Evolutionary conservation across 345 rosid genomes (phyloP), one percentile per base, ranked within the genome.

Genomic region (Erysimum cheiranthoides): DNA sequence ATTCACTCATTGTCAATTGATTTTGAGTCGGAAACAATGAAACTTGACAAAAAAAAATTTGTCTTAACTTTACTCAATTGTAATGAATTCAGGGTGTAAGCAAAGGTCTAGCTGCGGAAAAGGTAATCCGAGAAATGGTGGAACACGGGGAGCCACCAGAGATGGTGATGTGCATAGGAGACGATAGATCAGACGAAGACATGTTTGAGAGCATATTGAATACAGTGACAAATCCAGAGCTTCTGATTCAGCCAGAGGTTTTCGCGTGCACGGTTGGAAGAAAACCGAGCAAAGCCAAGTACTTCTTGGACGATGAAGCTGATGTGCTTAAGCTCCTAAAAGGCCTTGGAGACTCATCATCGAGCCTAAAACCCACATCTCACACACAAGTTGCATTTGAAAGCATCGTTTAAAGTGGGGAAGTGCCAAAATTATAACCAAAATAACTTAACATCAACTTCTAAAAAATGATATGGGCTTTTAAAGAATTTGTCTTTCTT

Each of bases 121-220:
- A 88, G 47, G 88, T 89, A 56, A 84, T 91, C 18, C 39, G 51
- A 13, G 77, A 47, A 50, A 82, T 88, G 89, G 85, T 82, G 7
- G 80, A 82, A 39, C 61, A 62, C 1, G 87, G 85, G 4, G 71
- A 66, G 34, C 73, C 87, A n/a, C 97, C 93, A 3, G 97, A 89
- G 66, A 85, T 92, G 68, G 91, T 92, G 61, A 80, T 89, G 85
- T 92, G 96, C 75, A 76, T 89, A 53, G 96, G 97, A 14, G 97
- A 92, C 61, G 97, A 92, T 80, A 82, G 87, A 82, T 92, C 96
- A 5, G 96, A 92, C 54, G 97, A 92, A 73, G 97, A 92, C 71
- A 92, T 92, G 96, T 92, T 92, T 71, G 87, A 88, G 70, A 87
- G 92, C 79, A 88, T 89, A 78, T 52, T 79, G 42, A 82, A 84